A percentile compares a stretch with the other conserved stretches of the same genome.
These are phyloP conservation scores for Theobroma cacao DNA, from an alignment of 345 rosid genomes.

Conservation along the genomic window DNA sequence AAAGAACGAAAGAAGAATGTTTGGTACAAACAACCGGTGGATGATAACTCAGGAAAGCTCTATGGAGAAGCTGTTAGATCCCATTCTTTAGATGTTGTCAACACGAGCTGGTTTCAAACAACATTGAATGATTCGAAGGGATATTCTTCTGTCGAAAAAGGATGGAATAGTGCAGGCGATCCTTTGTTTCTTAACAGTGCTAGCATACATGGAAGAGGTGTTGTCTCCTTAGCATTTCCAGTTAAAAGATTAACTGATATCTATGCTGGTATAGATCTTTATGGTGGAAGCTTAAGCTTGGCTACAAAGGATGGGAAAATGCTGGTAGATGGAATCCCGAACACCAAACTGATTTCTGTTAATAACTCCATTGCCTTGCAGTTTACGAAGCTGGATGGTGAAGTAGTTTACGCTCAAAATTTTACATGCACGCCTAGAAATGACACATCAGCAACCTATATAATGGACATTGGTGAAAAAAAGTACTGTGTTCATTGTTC, in stretches of 20 bases:
- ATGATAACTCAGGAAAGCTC: conserved; percentile 31
- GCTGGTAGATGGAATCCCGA: conserved; percentile 25
- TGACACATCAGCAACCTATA: background rate
- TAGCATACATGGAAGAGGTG: conserved; percentile 22
- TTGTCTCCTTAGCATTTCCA: conserved; percentile 39
- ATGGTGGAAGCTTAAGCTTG: conserved; percentile 40
- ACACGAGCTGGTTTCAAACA: conserved; percentile 34
- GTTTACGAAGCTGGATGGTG: background rate
- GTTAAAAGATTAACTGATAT: conserved; percentile 17
- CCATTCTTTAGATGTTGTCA: background rate
- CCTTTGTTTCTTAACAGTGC: conserved; percentile 29
- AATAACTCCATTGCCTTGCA: conserved; percentile 15
- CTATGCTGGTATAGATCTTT: conserved; percentile 23
- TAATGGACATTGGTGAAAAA: conserved; percentile 10
- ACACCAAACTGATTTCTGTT: background rate
- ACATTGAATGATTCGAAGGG: conserved; percentile 29
- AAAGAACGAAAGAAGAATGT: background rate
- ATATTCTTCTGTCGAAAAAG: conserved; percentile 30
- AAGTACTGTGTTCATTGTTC: conserved; percentile 33
- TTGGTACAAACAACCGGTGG: conserved; percentile 43
- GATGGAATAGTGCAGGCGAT: conserved; percentile 29
- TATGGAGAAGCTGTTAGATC: conserved; percentile 28
- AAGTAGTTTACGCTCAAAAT: background rate
- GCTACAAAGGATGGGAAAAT: conserved; percentile 34
- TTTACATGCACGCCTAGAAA: conserved; percentile 21